A percentile compares a stretch with the other conserved stretches of the same genome.
Evolutionary conservation across 1,284 basidiomycete genomes (phyloP).

Genomic region (Ganoderma sinense): DNA sequence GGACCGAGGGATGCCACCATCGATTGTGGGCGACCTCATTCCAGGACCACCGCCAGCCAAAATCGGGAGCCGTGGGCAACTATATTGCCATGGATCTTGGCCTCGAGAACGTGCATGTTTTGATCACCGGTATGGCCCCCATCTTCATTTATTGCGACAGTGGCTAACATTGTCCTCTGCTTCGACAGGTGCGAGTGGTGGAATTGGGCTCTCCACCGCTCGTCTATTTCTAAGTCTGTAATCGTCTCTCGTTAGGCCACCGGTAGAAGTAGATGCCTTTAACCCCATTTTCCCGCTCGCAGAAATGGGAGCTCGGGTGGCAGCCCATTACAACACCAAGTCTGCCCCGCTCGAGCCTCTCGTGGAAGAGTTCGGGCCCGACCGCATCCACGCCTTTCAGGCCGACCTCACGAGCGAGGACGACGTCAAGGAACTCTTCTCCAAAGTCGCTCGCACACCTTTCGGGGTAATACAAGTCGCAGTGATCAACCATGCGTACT

Average conservation of each 20-base stretch:
- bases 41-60: slow-evolving; percentile 4
- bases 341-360: slow-evolving; percentile 53
- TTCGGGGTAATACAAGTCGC: slow-evolving; percentile 64
- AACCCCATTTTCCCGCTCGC: slow-evolving; percentile 6
- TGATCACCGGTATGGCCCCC: slow-evolving; percentile 42
- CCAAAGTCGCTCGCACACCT: slow-evolving; percentile 34
- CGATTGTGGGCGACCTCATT: neutral
- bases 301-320: slow-evolving; percentile 77
- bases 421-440: slow-evolving; percentile 57
- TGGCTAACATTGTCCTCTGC: neutral
- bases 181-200: slow-evolving; percentile 44
- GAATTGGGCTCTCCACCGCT: slow-evolving; percentile 45
- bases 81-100: slow-evolving; percentile 42
- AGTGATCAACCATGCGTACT: slow-evolving; percentile 74
- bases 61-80: neutral
- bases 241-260: neutral
- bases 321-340: slow-evolving; percentile 76
- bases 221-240: slow-evolving; percentile 53
- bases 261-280: neutral
- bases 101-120: slow-evolving; percentile 43
- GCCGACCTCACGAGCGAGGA: slow-evolving; percentile 67
- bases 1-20: slow-evolving; percentile 4
- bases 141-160: neutral
- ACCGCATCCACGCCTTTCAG: slow-evolving; percentile 51
- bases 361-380: slow-evolving; percentile 43